These are phyloP conservation scores for Passalora sequoiae DNA, from an alignment of 2,329 filamentous ascomycete species.

Conservation along the genomic window DNA sequence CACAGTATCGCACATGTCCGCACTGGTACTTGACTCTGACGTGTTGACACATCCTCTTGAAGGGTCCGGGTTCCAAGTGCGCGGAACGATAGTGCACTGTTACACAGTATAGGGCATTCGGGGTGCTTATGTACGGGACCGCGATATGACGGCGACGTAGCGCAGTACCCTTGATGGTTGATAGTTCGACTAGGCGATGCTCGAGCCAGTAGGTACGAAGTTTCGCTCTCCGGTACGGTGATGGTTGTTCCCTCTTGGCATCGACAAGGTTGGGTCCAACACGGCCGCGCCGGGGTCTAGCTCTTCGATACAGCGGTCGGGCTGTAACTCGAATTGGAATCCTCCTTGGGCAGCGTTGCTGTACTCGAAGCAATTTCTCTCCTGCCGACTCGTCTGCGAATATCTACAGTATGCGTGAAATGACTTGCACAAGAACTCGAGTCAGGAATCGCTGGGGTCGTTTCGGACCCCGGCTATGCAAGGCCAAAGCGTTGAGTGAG, in stretches of 20 bases:
- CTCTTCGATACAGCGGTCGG: too few species aligned
- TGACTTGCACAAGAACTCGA: background rate
- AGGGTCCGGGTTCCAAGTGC: background rate
- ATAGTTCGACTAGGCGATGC: background rate
- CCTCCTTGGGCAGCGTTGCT: too few species aligned
- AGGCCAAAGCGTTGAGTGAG: background rate
- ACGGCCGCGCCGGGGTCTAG: background rate
- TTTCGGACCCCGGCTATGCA: background rate
- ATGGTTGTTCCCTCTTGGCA: slow-evolving; percentile 1
- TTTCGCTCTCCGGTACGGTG: background rate
- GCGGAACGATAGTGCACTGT: background rate
- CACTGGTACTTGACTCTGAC: slow-evolving; percentile 18
- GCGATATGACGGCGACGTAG: background rate
- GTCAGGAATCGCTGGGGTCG: background rate
- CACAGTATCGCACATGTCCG: slow-evolving; percentile 17
- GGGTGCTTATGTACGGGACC: background rate
- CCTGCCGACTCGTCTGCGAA: too few species aligned
- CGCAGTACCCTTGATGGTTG: background rate
- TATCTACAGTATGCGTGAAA: too few species aligned
- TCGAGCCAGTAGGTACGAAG: background rate
- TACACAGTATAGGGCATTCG: slow-evolving; percentile 1
- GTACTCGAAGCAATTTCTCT: too few species aligned
- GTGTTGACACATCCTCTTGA: slow-evolving; percentile 16
- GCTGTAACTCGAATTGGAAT: too few species aligned
- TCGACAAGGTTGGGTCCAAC: background rate